Conservation (phyloP, 2,329 filamentous ascomycete genomes). For the Aureobasidium zeae region DNA sequence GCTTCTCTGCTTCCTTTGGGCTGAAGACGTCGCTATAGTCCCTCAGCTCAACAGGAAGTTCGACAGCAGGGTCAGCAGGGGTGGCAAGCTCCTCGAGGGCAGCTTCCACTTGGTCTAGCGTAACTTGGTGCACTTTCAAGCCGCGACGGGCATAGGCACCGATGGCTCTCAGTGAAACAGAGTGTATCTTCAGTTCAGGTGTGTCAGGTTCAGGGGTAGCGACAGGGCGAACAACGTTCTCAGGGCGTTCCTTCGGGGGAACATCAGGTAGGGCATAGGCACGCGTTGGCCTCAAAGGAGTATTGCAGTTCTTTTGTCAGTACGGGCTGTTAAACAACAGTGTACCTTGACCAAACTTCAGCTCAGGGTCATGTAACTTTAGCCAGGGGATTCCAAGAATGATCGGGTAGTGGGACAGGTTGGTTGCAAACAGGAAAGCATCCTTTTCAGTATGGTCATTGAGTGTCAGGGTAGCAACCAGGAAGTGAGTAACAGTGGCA, state of each 20-base stretch:
- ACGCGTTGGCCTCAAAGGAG: not conserved
- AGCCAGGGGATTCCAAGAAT: slow-evolving; percentile 1
- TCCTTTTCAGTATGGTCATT: not conserved
- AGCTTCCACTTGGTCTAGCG: slow-evolving; percentile 1
- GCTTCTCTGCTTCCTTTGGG: slow-evolving; percentile 8
- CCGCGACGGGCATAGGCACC: not conserved
- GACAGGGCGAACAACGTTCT: not conserved
- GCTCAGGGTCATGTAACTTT: not conserved
- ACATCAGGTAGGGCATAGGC: not conserved
- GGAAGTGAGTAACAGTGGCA: not conserved
- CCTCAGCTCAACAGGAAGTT: slow-evolving; percentile 7
- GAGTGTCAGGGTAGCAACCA: not conserved
- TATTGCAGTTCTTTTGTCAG: not conserved
- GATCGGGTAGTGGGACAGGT: not conserved
- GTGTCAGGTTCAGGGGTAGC: not conserved
- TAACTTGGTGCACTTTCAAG: not conserved
- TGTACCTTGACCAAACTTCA: not conserved
- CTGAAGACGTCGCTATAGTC: slow-evolving; percentile 4
- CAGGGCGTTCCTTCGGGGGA: not conserved
- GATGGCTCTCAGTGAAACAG: not conserved
- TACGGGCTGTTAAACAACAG: not conserved
- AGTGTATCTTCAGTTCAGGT: not conserved
- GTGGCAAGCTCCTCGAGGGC: not conserved
- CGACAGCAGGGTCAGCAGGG: not conserved
- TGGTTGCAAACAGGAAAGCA: not conserved